A percentile compares a stretch with the other conserved stretches of the same genome.
Evolutionary conservation across 768 basidiomycete species (phyloP).

Genomic region (Panaeolus cyanescens): DNA sequence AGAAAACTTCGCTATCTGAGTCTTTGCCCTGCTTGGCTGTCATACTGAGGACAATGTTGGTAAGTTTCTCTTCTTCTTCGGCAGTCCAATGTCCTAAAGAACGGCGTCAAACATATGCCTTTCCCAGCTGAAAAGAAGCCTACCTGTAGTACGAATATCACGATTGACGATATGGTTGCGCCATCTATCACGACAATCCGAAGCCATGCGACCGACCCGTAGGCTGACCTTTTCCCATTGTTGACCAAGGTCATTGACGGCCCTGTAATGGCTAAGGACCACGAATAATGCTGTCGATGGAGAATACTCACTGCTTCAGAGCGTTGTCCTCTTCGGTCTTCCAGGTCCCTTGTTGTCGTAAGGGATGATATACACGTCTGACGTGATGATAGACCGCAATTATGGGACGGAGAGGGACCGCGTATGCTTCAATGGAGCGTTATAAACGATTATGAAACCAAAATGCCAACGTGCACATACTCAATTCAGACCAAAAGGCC

Average conservation of each 20-base stretch:
- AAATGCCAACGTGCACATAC: slow-evolving; percentile 40
- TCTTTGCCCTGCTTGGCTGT: slow-evolving; percentile 72
- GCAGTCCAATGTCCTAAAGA: slow-evolving; percentile 67
- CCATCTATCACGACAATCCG: slow-evolving; percentile 85
- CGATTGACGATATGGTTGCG: slow-evolving; percentile 79
- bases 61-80: slow-evolving; percentile 78
- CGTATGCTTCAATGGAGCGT: slow-evolving; percentile 48
- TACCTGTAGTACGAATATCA: slow-evolving; percentile 62
- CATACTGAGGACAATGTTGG: slow-evolving; percentile 73
- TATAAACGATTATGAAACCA: slow-evolving; percentile 3
- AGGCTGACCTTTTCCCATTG: slow-evolving; percentile 81
- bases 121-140: too few relatives aligned
- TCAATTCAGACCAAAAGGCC: slow-evolving; percentile 80
- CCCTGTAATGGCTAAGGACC: slow-evolving; percentile 40
- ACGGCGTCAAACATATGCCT: not conserved
- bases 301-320: slow-evolving; percentile 56
- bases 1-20: slow-evolving; percentile 80
- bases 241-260: slow-evolving; percentile 68
- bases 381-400: slow-evolving; percentile 86
- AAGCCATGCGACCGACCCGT: slow-evolving; percentile 71
- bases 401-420: slow-evolving; percentile 76
- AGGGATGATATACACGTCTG: slow-evolving; percentile 67
- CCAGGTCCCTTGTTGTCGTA: slow-evolving; percentile 75
- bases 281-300: not conserved
- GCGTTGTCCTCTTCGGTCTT: slow-evolving; percentile 59